Percentiles rank a stretch among this genome's conserved stretches.
Evolutionary conservation across 2,329 filamentous ascomycete species (phyloP).

Genomic region (Aspergillus fructus): DNA sequence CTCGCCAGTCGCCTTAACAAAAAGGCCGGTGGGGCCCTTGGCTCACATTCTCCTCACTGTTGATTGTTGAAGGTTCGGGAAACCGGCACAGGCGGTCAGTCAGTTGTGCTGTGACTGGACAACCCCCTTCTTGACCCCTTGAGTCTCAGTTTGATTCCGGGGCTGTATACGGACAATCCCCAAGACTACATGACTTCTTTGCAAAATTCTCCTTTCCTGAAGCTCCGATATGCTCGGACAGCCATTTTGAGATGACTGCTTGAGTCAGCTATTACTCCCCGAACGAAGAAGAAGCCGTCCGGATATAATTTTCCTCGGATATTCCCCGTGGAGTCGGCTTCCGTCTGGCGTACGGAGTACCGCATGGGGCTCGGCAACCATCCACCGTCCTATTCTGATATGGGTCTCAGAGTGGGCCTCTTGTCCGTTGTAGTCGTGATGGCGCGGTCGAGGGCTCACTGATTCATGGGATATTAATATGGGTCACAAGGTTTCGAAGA

Average conservation of each 20-base stretch:
- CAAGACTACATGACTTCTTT: too few species aligned
- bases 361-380: neutral
- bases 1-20: too few species aligned
- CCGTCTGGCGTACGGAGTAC: constrained; percentile 2
- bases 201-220: neutral
- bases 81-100: constrained; percentile 31
- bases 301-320: neutral
- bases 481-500: neutral
- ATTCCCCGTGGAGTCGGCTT: constrained; percentile 10
- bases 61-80: constrained; percentile 23
- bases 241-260: too few species aligned
- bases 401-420: constrained; percentile 2
- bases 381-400: neutral
- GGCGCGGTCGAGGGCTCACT: neutral
- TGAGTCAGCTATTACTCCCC: neutral
- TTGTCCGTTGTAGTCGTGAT: neutral
- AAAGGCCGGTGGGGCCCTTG: neutral
- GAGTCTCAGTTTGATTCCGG: neutral
- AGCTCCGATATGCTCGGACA: neutral
- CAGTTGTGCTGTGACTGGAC: neutral
- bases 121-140: neutral
- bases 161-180: neutral
- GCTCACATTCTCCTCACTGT: neutral
- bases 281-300: neutral
- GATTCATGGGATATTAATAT: neutral